Conservation (phyloP, 176 grass and related monocot genomes). For the Aegilops umbellulata region DNA sequence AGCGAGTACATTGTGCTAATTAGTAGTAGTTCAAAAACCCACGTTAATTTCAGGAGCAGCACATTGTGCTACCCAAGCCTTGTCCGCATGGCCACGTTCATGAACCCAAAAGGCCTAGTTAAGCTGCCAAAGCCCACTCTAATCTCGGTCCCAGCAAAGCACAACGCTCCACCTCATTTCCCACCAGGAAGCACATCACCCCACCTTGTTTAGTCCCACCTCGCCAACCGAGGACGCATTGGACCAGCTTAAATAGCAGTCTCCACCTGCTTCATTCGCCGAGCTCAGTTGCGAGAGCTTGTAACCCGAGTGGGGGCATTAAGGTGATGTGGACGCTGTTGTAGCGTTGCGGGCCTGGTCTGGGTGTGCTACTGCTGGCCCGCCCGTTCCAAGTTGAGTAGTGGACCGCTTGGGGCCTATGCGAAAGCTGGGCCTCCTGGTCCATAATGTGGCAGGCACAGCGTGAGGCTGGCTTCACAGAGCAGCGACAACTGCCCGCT, state of each 20-base stretch:
- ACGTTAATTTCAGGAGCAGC: no score
- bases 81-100: no score
- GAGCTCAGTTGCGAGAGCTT: neutral
- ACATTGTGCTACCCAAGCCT: no score
- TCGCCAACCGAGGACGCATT: neutral
- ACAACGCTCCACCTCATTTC: no score
- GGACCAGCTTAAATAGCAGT: neutral
- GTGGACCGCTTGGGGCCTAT: neutral
- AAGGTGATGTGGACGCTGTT: neutral
- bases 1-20: no score
- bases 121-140: no score
- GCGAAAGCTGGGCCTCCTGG: neutral
- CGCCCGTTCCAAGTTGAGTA: no score
- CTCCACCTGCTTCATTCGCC: neutral
- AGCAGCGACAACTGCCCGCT: constrained; percentile 1
- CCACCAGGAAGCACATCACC: neutral
- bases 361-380: no score
- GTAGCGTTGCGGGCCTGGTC: neutral
- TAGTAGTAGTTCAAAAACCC: no score
- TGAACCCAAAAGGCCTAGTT: no score
- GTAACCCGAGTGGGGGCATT: neutral
- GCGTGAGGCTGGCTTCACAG: neutral
- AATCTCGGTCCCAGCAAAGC: no score
- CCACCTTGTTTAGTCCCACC: neutral
- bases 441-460: no score